phyloP scores from a whole-genome alignment of 345 rosid species.

The Aurinia saxatilis region DNA sequence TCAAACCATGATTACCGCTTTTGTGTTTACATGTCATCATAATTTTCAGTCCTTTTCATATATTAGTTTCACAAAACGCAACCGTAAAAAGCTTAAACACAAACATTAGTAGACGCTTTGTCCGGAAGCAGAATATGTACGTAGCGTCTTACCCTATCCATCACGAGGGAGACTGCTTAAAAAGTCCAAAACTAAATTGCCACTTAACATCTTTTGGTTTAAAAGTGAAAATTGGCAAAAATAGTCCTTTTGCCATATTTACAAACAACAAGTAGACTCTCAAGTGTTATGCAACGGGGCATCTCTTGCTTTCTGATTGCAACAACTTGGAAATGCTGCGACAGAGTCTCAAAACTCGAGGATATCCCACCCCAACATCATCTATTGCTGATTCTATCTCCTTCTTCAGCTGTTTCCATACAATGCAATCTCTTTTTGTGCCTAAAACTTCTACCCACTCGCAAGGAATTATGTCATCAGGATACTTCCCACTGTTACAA shows the following conservation, averaged over 20 bases:
- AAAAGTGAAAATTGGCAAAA: neutral
- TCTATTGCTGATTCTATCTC: conserved; percentile 14
- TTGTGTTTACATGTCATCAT: no score
- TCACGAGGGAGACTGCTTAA: neutral
- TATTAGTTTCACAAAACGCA: no score
- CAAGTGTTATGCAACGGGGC: conserved; percentile 1
- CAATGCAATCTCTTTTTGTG: neutral
- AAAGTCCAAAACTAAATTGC: neutral
- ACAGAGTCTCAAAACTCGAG: conserved; percentile 27
- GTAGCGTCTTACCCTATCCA: neutral
- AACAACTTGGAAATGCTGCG: conserved; percentile 15
- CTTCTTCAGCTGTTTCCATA: neutral
- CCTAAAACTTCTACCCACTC: conserved; percentile 8
- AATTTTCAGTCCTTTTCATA: no score
- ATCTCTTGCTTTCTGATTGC: conserved; percentile 12
- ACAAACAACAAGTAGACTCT: neutral
- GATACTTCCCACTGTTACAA: conserved; percentile 26
- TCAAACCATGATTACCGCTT: no score
- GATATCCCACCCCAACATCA: conserved; percentile 15
- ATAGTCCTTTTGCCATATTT: neutral
- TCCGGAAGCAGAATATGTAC: neutral
- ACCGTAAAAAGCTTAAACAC: no score
- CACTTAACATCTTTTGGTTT: neutral
- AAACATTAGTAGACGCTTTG: neutral
- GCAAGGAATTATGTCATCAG: conserved; percentile 12